These are phyloP conservation scores for Candida sp. DNA, from an alignment of 1,139 yeast genomes.

Conservation along the genomic window DNA sequence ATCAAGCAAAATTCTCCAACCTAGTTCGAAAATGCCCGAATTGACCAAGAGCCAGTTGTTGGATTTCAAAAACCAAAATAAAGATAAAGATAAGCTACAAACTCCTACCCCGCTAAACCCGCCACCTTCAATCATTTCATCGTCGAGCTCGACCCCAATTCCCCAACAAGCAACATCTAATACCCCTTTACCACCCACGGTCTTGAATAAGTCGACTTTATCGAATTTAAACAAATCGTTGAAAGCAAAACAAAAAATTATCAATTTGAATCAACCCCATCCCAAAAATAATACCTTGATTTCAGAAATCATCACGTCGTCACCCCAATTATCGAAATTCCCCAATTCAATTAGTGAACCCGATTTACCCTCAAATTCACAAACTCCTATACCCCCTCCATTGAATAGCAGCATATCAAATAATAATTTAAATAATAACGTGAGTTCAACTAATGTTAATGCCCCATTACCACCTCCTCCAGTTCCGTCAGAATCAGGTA, in stretches of 20 bases:
- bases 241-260: conserved; percentile 40
- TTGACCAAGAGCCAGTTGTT: neutral
- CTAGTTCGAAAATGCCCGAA: neutral
- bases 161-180: conserved; percentile 2
- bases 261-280: conserved; percentile 34
- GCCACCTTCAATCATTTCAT: neutral
- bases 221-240: conserved; percentile 37
- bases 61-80: neutral
- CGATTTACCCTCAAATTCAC: neutral
- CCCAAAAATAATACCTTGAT: conserved; percentile 33
- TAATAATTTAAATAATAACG: neutral
- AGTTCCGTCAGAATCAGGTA: neutral
- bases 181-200: conserved; percentile 10
- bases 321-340: conserved; percentile 27
- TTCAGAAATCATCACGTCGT: conserved; percentile 32
- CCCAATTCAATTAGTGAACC: conserved; percentile 14
- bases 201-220: conserved; percentile 28
- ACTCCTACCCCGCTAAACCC: neutral
- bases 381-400: neutral
- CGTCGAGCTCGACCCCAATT: conserved; percentile 1
- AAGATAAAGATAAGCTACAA: neutral
- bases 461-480: neutral
- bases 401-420: neutral
- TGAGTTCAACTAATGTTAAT: neutral
- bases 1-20: neutral